Evolutionary conservation across 345 rosid genomes (phyloP), one percentile per base, ranked within the genome.

Genomic region (Pistacia vera): DNA sequence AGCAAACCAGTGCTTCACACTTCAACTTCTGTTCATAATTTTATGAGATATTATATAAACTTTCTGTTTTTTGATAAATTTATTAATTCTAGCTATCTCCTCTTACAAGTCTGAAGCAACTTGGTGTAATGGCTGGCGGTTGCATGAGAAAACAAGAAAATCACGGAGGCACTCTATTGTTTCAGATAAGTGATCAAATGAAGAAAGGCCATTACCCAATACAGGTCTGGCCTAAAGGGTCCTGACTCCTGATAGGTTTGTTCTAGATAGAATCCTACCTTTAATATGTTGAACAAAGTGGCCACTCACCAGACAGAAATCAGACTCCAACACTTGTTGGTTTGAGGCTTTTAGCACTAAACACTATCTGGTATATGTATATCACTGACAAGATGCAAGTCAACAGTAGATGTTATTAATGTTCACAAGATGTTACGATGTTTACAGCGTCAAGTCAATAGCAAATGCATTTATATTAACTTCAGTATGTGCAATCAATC

Each of bases 401-500:
- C 48, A 63, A 16, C 38, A 16, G 38, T 16, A 33, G 22, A 63
- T 63, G 17, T 52, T 38, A 63, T 63, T 35, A 35, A 11, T 16
- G 18, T 63, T 63, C 22, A 63, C 22, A 63, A 63, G 48, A 18
- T 55, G 30, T 0, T 3, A 69, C 62, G 14, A 56, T 70, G n/a
- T 38, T 56, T 8, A 7, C 46, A 7, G 25, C 25, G 11, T 33
- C 17, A 76, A 56, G 25, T 58, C 41, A 66, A 69, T 8, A 22
- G 58, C 16, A 8, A 41, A 59, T 12, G 2, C 36, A 12, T 17
- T 14, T 38, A 44, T 75, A 28, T 25, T 62, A 28, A 22, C 22
- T 54, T 52, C 14, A 64, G 52, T 63, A 75, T 16, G 60, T 18
- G 81, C 18, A 44, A 10, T 52, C 63, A 73, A 70, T 64, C 44